Percentiles rank a stretch among this genome's conserved stretches.
phyloP scores from a whole-genome alignment of 2,329 filamentous ascomycete species.

The Tolypocladium tropicale region DNA sequence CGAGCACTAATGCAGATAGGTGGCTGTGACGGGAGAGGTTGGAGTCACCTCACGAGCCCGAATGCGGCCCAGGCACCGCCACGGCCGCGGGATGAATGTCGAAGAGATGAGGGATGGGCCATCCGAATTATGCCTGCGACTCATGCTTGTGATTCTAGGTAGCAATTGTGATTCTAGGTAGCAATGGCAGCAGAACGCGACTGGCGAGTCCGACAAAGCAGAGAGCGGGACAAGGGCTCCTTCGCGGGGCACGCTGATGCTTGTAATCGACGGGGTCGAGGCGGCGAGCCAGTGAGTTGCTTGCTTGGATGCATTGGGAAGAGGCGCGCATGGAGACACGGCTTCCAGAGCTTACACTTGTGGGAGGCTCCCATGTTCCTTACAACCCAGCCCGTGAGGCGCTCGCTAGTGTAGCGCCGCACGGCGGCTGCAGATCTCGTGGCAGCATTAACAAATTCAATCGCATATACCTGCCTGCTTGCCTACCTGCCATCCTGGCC shows the following conservation, averaged over 20 bases:
- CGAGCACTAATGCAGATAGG: neutral
- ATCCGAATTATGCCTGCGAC: neutral
- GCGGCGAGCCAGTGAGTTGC: no score
- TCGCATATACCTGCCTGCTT: no score
- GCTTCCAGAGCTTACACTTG: no score
- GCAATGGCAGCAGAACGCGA: neutral
- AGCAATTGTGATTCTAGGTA: neutral
- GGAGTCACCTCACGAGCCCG: neutral
- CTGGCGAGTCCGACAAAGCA: no score
- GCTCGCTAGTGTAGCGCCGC: neutral
- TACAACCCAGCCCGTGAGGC: neutral
- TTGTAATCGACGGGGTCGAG: no score
- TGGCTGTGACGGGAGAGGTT: neutral
- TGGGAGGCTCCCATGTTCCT: neutral
- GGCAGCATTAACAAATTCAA: neutral
- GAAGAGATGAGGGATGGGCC: neutral
- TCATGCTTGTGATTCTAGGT: neutral
- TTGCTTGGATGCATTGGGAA: no score
- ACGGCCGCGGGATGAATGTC: neutral
- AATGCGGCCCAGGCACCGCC: neutral
- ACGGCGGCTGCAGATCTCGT: neutral
- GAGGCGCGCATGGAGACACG: no score
- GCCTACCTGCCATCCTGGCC: no score
- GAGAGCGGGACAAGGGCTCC: no score
- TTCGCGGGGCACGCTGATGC: no score